phyloP scores from a whole-genome alignment of 768 basidiomycete genomes.

The Xanthoconium purpureum region DNA sequence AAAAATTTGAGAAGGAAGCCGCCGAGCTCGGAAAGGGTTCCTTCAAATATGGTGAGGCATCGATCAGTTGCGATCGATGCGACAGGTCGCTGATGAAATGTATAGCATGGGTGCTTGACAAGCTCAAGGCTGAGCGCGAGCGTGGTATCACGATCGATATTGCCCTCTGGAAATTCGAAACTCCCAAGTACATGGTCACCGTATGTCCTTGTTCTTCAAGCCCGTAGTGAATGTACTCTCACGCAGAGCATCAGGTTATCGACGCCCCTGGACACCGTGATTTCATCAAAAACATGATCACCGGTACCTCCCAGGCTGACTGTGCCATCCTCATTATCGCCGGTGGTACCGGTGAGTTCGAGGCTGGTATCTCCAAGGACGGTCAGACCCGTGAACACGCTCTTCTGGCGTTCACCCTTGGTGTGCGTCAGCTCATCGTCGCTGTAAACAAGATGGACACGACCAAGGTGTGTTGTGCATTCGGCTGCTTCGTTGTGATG shows the following conservation, averaged over 20 bases:
- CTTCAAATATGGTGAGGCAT: conserved; percentile 86
- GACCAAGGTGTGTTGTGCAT: conserved; percentile 64
- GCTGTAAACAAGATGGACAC: conserved; percentile 99
- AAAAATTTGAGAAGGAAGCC: conserved; percentile 99
- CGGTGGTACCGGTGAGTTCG: conserved; percentile 99
- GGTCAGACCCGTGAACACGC: conserved; percentile 99
- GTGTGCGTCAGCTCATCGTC: conserved; percentile 99
- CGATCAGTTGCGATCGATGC: conserved; percentile 14
- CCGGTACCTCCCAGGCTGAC: conserved; percentile 99
- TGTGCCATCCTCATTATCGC: conserved; percentile 99
- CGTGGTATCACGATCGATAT: conserved; percentile 99
- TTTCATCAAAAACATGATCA: conserved; percentile 99
- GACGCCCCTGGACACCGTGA: conserved; percentile 99
- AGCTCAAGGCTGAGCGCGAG: conserved; percentile 99
- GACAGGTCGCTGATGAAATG: conserved; percentile 26
- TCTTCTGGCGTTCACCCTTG: conserved; percentile 98
- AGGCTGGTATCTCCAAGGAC: conserved; percentile 99
- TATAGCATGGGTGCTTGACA: conserved; percentile 99
- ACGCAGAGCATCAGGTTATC: conserved; percentile 67
- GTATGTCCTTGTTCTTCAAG: conserved; percentile 43
- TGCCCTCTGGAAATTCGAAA: conserved; percentile 99
- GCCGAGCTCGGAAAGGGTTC: conserved; percentile 99
- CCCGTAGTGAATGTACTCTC: neutral
- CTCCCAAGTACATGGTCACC: conserved; percentile 92
- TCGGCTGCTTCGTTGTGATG: neutral